phyloP scores from a whole-genome alignment of 768 basidiomycete species.

The Lactarius hatsudake region DNA sequence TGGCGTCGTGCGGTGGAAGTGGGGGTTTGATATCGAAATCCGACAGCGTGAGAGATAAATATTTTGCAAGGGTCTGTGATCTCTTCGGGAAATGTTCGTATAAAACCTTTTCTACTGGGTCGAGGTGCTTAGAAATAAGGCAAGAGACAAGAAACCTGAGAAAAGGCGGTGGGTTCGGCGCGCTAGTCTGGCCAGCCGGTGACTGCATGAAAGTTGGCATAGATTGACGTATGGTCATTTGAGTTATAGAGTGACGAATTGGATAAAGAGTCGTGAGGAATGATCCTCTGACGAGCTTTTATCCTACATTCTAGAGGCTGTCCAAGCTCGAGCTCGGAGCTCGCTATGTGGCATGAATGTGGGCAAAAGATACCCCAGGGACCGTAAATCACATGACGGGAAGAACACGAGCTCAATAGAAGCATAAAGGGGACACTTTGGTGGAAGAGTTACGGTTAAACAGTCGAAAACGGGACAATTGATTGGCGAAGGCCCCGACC shows the following conservation, averaged over 20 bases:
- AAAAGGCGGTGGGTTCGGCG: background rate
- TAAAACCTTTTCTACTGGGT: slow-evolving; percentile 16
- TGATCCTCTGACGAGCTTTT: background rate
- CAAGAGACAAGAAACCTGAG: slow-evolving; percentile 14
- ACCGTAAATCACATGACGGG: background rate
- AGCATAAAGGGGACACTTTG: background rate
- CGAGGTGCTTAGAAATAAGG: slow-evolving; percentile 6
- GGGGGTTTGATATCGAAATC: slow-evolving; percentile 8
- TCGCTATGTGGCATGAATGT: background rate
- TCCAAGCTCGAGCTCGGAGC: slow-evolving; percentile 7
- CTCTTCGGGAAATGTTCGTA: slow-evolving; percentile 14
- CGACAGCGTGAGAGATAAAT: slow-evolving; percentile 8
- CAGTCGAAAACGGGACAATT: background rate
- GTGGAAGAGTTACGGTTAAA: background rate
- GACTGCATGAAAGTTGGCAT: background rate
- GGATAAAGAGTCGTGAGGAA: background rate
- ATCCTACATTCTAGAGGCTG: slow-evolving; percentile 6
- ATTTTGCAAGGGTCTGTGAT: slow-evolving; percentile 18
- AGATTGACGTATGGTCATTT: background rate
- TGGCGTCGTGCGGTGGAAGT: slow-evolving; percentile 13
- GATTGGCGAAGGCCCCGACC: background rate
- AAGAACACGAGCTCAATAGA: background rate
- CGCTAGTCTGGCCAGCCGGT: background rate
- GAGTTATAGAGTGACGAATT: background rate
- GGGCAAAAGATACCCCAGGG: background rate